Percentiles rank a stretch among this genome's conserved stretches.
Conservation (phyloP, 1,139 yeast genomes). For the Dujonia santamariae region DNA sequence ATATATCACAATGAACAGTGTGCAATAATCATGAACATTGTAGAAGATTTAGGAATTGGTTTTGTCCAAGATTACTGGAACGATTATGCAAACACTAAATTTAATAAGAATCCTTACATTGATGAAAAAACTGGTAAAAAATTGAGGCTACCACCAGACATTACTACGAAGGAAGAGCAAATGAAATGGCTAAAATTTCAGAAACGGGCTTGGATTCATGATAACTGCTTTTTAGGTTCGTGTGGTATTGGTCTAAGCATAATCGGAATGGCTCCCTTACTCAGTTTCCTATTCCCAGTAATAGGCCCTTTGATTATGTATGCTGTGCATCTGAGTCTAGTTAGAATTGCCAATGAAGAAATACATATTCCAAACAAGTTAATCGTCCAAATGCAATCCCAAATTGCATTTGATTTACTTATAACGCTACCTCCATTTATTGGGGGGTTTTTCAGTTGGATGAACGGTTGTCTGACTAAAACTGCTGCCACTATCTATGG, state of each 20-base stretch:
- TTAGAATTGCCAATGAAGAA: slow-evolving; percentile 52
- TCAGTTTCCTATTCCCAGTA: slow-evolving; percentile 63
- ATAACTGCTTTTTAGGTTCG: slow-evolving; percentile 75
- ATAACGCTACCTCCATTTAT: slow-evolving; percentile 76
- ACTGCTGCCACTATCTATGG: slow-evolving; percentile 76
- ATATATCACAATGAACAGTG: too few relatives aligned
- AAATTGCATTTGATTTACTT: slow-evolving; percentile 68
- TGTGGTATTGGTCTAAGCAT: slow-evolving; percentile 72
- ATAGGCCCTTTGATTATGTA: slow-evolving; percentile 83
- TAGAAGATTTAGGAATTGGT: too few relatives aligned
- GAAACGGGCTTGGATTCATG: slow-evolving; percentile 80
- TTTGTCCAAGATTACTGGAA: slow-evolving; percentile 55
- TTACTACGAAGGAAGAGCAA: slow-evolving; percentile 56
- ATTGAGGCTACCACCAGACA: slow-evolving; percentile 55
- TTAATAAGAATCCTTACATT: slow-evolving; percentile 69
- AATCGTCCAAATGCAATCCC: slow-evolving; percentile 67
- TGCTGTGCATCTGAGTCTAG: slow-evolving; percentile 65
- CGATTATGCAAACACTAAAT: slow-evolving; percentile 61
- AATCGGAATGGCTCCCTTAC: slow-evolving; percentile 69
- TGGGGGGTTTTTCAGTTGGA: slow-evolving; percentile 75
- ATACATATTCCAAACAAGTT: slow-evolving; percentile 58
- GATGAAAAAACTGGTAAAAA: slow-evolving; percentile 53
- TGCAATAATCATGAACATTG: too few relatives aligned
- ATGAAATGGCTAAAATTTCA: slow-evolving; percentile 72
- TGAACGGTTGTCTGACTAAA: slow-evolving; percentile 84